Percentiles rank a stretch among this genome's conserved stretches.
phyloP scores from a whole-genome alignment of 371 early-diverging fungal genomes.

The Capillidium heterosporum region DNA sequence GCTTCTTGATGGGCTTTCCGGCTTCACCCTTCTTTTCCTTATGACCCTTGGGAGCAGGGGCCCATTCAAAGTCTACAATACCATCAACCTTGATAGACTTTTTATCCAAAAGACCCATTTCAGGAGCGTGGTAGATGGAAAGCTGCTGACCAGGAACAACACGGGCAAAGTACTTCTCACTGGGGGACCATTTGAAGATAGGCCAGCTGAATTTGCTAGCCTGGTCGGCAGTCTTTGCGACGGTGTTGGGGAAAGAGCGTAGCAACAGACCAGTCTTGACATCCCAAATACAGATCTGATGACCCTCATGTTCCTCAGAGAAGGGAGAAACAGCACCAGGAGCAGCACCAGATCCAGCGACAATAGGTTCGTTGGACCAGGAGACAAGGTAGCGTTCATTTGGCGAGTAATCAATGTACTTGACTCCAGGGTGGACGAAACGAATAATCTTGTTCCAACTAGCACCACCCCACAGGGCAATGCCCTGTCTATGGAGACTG shows the following conservation, averaged over 20 bases:
- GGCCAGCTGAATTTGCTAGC: constrained; percentile 70
- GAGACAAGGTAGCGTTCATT: constrained; percentile 85
- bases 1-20: constrained; percentile 15
- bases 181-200: constrained; percentile 90
- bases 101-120: constrained; percentile 84
- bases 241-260: constrained; percentile 61
- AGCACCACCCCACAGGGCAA: constrained; percentile 94
- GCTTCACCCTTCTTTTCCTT: constrained; percentile 7
- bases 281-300: constrained; percentile 80
- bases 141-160: constrained; percentile 61
- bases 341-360: constrained; percentile 26
- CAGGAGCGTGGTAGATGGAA: constrained; percentile 77
- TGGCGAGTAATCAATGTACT: constrained; percentile 81
- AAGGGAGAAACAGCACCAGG: constrained; percentile 32
- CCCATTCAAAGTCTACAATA: constrained; percentile 84
- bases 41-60: constrained; percentile 28
- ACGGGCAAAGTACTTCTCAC: constrained; percentile 86
- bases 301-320: constrained; percentile 52
- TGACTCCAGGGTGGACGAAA: constrained; percentile 82
- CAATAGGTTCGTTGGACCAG: constrained; percentile 76
- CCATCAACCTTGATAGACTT: constrained; percentile 82
- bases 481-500: constrained; percentile 85
- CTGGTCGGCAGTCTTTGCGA: constrained; percentile 20
- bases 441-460: constrained; percentile 76
- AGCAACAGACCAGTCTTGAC: constrained; percentile 62